Evolutionary conservation across 768 basidiomycete species (phyloP), one percentile per base, ranked within the genome.

Genomic region (Solioccasus polychromus): DNA sequence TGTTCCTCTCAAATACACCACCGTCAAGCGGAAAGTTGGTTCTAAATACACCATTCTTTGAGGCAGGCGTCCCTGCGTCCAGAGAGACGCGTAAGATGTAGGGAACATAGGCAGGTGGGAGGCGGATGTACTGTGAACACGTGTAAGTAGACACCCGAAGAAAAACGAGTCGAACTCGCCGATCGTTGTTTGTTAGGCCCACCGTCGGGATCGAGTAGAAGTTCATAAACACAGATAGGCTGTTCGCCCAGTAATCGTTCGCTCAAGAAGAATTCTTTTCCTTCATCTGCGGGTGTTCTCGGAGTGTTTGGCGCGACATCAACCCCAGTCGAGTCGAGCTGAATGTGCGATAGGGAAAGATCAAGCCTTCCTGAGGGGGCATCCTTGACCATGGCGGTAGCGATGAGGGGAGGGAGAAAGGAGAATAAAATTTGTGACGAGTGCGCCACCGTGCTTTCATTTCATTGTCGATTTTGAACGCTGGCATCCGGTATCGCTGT

Each of bases 21-120:
- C 94, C 95, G 55, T 98, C 89, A 6, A 99, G 76, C 2, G 96
- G 96, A 59, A 98, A 97, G 64, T 98, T 97, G 47, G 93, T 95
- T 71, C 86, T 92, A 67, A 99, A 88, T 2, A 92, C 78, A 41
- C 93, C 96, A 58, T 94, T 90, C 58, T 82, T 84, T 8, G 90
- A 80, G 9, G 92, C 91, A 2, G 91, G 85, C 3, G 93, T 93
- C 7, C 96, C 96, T 1, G 95, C 89, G 37, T 94, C 88, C 39
- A 98, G 76, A 17, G 88, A 85, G 28, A 99, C 87, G 42, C 96
- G 84, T 22, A 99, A 71, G 39, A 98, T 79, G 63, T 98, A 99
- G 1, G 94, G 94, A 15, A 71, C 71, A 60, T 83, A 77, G 19
- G 94, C 91, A 10, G 96, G 92, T 8, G 96, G 96, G 15, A 99